Conservation (phyloP, 1,284 basidiomycete species). For the Trametes hirsuta region DNA sequence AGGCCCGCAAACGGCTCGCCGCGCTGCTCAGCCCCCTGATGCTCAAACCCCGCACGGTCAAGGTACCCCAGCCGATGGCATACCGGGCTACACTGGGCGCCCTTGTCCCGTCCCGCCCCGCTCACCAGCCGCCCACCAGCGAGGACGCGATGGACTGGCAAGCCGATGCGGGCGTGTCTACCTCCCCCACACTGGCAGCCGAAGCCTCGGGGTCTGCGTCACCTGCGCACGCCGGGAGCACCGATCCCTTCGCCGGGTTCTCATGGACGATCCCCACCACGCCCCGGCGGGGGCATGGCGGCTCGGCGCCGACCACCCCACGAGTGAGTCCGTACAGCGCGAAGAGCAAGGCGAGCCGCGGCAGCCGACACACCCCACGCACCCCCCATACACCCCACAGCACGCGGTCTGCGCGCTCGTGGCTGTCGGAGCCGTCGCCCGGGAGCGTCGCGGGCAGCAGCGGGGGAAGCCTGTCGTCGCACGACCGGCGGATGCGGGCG, state of each 20-base stretch:
- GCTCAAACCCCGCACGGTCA: neutral
- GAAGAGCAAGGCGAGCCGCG: constrained; percentile 1
- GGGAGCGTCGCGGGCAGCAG: constrained; percentile 3
- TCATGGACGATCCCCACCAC: neutral
- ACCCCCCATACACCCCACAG: constrained; percentile 2
- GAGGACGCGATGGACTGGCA: constrained; percentile 2
- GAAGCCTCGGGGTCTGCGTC: neutral
- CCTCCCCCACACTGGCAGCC: neutral
- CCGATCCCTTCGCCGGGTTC: neutral
- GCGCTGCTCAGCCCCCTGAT: neutral
- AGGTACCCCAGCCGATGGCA: neutral
- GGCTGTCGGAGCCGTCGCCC: neutral
- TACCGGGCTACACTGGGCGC: neutral
- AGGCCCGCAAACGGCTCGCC: neutral
- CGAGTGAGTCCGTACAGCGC: neutral
- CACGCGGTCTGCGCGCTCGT: constrained; percentile 5
- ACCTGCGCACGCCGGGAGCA: neutral
- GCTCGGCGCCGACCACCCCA: constrained; percentile 5
- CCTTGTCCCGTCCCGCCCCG: neutral
- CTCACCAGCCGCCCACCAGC: neutral
- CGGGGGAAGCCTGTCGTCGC: constrained; percentile 1
- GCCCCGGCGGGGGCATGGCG: neutral
- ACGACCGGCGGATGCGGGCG: neutral
- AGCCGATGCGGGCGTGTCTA: neutral
- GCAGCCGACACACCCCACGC: neutral